Evolutionary conservation across 805 yeast genomes (phyloP).

Genomic region (Kodamaea restingae): DNA sequence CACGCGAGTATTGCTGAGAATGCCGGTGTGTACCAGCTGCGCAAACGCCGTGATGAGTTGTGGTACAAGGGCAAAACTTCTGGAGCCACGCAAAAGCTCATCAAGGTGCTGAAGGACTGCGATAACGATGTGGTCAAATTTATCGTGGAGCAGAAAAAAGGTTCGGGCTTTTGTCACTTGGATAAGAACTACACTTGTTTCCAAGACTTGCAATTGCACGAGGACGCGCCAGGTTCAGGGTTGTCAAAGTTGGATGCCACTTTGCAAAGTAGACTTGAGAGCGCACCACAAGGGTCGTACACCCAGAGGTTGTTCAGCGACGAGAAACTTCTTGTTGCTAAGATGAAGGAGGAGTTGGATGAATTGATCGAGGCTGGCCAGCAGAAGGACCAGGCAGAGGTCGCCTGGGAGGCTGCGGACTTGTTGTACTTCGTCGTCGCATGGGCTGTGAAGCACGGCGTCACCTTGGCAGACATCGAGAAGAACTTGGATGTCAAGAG

Average conservation of each 20-base stretch:
- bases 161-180: conserved; percentile 91
- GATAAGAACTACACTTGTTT: conserved; percentile 74
- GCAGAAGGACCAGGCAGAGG: conserved; percentile 36
- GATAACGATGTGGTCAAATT: conserved; percentile 90
- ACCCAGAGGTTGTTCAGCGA: conserved; percentile 85
- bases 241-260: conserved; percentile 64
- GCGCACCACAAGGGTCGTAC: conserved; percentile 92
- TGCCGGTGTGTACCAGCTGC: conserved; percentile 90
- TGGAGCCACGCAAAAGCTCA: conserved; percentile 86
- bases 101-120: conserved; percentile 73
- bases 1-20: conserved; percentile 73
- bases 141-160: conserved; percentile 71
- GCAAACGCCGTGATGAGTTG: conserved; percentile 70
- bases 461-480: conserved; percentile 76
- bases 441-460: conserved; percentile 65
- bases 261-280: conserved; percentile 53
- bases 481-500: conserved; percentile 78
- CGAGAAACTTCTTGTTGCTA: conserved; percentile 69
- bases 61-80: conserved; percentile 97
- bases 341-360: conserved; percentile 94
- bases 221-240: conserved; percentile 57
- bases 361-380: conserved; percentile 81
- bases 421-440: conserved; percentile 56
- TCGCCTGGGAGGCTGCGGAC: conserved; percentile 98
- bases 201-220: conserved; percentile 34